phyloP scores from a whole-genome alignment of 306 rosid species.

The Citrullus mucosospermus region DNA sequence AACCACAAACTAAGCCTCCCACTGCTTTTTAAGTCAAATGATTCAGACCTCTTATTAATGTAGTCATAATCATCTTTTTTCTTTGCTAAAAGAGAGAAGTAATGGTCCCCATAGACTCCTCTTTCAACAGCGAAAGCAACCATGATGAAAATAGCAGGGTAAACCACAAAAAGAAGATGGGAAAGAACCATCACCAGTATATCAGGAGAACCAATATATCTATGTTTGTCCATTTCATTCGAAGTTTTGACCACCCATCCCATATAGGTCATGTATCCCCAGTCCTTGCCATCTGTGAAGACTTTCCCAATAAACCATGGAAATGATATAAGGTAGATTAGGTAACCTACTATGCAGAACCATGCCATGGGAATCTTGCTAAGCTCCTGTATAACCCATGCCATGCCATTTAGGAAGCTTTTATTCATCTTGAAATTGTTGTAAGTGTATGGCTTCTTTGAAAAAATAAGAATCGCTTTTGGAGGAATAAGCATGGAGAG shows the following conservation, averaged over 20 bases:
- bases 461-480: slow-evolving; percentile 42
- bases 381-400: slow-evolving; percentile 70
- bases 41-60: slow-evolving; percentile 12
- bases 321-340: slow-evolving; percentile 48
- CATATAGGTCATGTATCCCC: slow-evolving; percentile 75
- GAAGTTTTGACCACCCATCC: slow-evolving; percentile 66
- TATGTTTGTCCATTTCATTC: slow-evolving; percentile 30
- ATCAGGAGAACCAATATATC: slow-evolving; percentile 76
- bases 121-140: slow-evolving; percentile 52
- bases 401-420: slow-evolving; percentile 33
- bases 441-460: slow-evolving; percentile 43
- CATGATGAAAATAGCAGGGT: slow-evolving; percentile 53
- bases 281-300: slow-evolving; percentile 40
- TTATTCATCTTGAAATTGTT: slow-evolving; percentile 35
- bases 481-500: slow-evolving; percentile 63
- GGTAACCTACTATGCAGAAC: slow-evolving; percentile 65
- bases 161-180: slow-evolving; percentile 56
- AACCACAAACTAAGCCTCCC: slow-evolving; percentile 15
- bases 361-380: slow-evolving; percentile 41
- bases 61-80: slow-evolving; percentile 58
- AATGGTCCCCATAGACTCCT: slow-evolving; percentile 32
- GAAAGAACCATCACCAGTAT: slow-evolving; percentile 76
- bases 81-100: slow-evolving; percentile 45
- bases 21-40: slow-evolving; percentile 14
- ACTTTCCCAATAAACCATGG: slow-evolving; percentile 81